These are phyloP conservation scores for Alternaria brassicae DNA, from an alignment of 2,329 filamentous ascomycete species.

Conservation along the genomic window DNA sequence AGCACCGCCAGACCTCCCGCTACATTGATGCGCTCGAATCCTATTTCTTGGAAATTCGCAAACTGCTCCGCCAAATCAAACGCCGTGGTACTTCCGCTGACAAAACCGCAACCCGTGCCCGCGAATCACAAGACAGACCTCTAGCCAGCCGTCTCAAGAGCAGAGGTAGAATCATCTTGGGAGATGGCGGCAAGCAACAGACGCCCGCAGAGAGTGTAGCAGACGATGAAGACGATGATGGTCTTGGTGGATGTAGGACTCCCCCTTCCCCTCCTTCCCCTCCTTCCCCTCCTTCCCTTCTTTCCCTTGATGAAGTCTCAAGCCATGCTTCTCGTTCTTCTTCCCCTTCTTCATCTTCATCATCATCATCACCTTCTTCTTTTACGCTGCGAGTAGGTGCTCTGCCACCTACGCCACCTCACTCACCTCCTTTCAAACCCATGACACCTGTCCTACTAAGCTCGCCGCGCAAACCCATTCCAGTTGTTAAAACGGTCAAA, in stretches of 20 bases:
- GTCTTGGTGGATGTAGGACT: conserved; percentile 82
- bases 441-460: conserved; percentile 42
- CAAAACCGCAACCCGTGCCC: conserved; percentile 63
- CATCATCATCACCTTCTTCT: too few relatives aligned
- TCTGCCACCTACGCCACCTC: conserved; percentile 44
- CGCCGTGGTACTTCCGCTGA: conserved; percentile 61
- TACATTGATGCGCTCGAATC: conserved; percentile 89
- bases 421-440: conserved; percentile 45
- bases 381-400: not conserved
- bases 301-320: conserved; percentile 29
- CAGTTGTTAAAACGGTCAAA: conserved; percentile 30
- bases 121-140: conserved; percentile 66
- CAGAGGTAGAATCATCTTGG: conserved; percentile 74
- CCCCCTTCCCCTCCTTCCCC: conserved; percentile 46
- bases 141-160: conserved; percentile 67
- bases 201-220: conserved; percentile 71
- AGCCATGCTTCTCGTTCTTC: conserved; percentile 16
- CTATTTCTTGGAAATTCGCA: conserved; percentile 89
- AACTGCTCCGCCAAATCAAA: conserved; percentile 76
- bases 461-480: conserved; percentile 28
- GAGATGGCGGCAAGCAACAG: conserved; percentile 60
- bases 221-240: conserved; percentile 81
- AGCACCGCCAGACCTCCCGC: conserved; percentile 90
- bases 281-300: conserved; percentile 36
- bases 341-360: conserved; percentile 14